phyloP scores from a whole-genome alignment of 1,139 yeast genomes.

The Meyerozyma smithsonii region DNA sequence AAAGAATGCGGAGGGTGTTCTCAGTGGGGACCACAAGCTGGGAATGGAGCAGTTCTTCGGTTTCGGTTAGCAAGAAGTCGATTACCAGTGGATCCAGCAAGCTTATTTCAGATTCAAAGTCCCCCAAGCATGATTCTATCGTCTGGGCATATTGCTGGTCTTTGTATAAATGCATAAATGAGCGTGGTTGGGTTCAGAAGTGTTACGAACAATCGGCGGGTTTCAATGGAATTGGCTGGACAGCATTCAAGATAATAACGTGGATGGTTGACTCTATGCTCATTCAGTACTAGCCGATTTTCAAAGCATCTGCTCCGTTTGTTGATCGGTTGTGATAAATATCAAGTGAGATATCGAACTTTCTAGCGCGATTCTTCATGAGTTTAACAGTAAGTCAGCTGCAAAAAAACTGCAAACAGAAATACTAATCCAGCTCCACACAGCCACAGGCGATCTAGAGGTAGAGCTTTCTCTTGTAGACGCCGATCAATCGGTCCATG shows the following conservation, averaged over 20 bases:
- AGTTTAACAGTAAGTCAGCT: constrained; percentile 16
- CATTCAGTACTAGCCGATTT: too few relatives aligned
- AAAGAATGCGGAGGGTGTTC: constrained; percentile 23
- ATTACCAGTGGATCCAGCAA: background rate
- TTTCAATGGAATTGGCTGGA: background rate
- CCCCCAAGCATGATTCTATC: background rate
- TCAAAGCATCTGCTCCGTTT: too few relatives aligned
- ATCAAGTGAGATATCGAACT: too few relatives aligned
- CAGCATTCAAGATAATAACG: background rate
- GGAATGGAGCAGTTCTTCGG: background rate
- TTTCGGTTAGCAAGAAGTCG: background rate
- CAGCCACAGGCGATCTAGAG: constrained; percentile 18
- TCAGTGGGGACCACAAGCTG: constrained; percentile 18
- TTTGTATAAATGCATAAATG: background rate
- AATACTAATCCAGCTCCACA: constrained; percentile 13
- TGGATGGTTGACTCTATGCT: too few relatives aligned
- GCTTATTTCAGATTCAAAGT: background rate
- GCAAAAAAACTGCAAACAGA: constrained; percentile 4
- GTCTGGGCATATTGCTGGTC: background rate
- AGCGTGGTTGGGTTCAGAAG: too few relatives aligned
- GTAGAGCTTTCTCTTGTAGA: constrained; percentile 13
- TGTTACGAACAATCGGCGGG: too few relatives aligned
- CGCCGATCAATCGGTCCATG: constrained; percentile 11
- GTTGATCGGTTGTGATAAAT: too few relatives aligned
- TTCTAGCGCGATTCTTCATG: constrained; percentile 12